Conservation (phyloP, 2,329 filamentous ascomycete genomes). For the Phoma sp. region DNA sequence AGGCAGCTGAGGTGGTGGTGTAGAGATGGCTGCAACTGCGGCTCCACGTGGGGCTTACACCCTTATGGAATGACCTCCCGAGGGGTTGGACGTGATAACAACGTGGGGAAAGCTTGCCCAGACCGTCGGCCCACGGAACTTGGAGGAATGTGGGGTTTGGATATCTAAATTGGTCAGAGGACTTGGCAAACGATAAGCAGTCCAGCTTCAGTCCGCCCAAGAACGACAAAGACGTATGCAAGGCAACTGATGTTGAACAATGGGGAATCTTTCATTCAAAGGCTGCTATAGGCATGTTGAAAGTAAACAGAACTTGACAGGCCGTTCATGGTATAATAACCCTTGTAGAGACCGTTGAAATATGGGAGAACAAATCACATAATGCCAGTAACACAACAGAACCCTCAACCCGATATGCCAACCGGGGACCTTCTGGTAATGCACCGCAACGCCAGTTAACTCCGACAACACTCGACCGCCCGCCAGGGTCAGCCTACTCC, state of each 20-base stretch:
- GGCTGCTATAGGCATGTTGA: slow-evolving; percentile 17
- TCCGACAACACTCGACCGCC: slow-evolving; percentile 18
- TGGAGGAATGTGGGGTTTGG: slow-evolving; percentile 27
- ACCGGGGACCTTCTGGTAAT: slow-evolving; percentile 9
- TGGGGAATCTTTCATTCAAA: slow-evolving; percentile 20
- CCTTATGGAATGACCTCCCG: slow-evolving; percentile 9
- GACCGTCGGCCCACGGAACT: slow-evolving; percentile 12
- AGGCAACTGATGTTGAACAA: slow-evolving; percentile 1
- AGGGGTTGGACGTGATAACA: slow-evolving; percentile 21
- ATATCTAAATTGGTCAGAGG: slow-evolving; percentile 34
- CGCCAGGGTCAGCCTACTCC: slow-evolving; percentile 29
- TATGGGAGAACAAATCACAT: slow-evolving; percentile 10
- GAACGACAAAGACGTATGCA: background rate
- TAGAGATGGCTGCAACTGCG: slow-evolving; percentile 10
- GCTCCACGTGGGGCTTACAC: slow-evolving; percentile 21
- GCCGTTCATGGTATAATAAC: slow-evolving; percentile 12
- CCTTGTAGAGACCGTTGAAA: slow-evolving; percentile 10
- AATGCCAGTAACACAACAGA: slow-evolving; percentile 15
- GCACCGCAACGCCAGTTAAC: slow-evolving; percentile 28
- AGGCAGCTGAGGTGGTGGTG: background rate
- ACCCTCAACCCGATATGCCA: slow-evolving; percentile 13
- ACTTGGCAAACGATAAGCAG: slow-evolving; percentile 31
- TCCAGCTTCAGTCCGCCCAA: background rate
- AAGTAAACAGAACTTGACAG: slow-evolving; percentile 11
- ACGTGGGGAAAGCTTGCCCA: slow-evolving; percentile 35